Base-by-base conservation (phyloP, 2,329 filamentous ascomycete species). In the Fusarium sororula region DNA sequence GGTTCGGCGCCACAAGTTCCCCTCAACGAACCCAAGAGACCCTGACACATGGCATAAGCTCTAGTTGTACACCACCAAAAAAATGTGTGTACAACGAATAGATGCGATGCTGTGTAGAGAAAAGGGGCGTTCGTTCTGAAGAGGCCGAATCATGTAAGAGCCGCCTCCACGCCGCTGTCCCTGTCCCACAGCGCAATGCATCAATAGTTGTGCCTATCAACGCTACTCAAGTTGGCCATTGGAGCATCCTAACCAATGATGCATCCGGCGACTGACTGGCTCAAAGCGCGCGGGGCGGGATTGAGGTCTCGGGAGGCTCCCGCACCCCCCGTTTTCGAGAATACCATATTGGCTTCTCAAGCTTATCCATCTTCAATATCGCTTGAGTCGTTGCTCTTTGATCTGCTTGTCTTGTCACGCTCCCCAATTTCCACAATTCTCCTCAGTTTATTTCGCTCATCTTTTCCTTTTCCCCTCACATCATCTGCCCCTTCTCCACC, bases 271-370 rank as follows among this genome's bases (percentile, higher is more conserved):
- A 54, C 62, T 70, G 61, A 75, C 68, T 70, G 72, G 68, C 68
- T 51, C 50, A 75, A 72, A 70, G 58, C 72, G 72, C 72, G 72
- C 72, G 65, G 72, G 58, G 68, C 56, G 45, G 64, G 65, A 45
- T 67, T 67, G 68, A 75, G 48, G 72, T 75, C 65, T 75, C 72
- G 72, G 72, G 72, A 70, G 69, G 57, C 68, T 75, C 72, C 72
- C 72, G 72, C 72, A 72, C 68, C 68, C 51, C 39, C 72, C 65
- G 45, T 61, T 63, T 51, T 66, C 24, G 20, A 74, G 61, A 75
- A 59, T 63, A 18, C 70, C 70, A 68, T 75, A 7, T 38, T 45
- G 56, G 39, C 48, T 65, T 68, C 28, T 53, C 68, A 30, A 62
- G 39, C 56, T 65, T 68, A n/a, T 24, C 70, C 60, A 62, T 73